A percentile compares a stretch with the other conserved stretches of the same genome.
Evolutionary conservation across 2,329 filamentous ascomycete species (phyloP).

Genomic region (Cladosporium colombiae): DNA sequence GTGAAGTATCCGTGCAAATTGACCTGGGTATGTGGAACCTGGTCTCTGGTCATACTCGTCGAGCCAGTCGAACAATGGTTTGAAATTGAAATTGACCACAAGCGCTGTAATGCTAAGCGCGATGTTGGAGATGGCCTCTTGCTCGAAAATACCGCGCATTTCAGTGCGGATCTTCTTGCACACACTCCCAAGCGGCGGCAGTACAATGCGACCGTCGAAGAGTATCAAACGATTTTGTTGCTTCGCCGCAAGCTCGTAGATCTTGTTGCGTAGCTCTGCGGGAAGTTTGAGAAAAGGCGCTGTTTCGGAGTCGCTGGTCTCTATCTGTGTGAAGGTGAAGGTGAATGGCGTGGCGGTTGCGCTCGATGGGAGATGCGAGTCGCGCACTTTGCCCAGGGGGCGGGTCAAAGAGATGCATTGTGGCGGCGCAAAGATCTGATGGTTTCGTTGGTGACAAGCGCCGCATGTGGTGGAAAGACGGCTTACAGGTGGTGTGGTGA

Average conservation of each 20-base stretch:
- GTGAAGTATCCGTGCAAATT: background rate
- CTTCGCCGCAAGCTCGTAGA: constrained; percentile 30
- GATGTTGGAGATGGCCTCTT: background rate
- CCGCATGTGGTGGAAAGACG: background rate
- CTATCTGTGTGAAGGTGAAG: background rate
- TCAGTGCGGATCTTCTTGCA: background rate
- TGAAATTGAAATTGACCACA: background rate
- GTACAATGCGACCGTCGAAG: background rate
- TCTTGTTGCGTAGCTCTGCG: constrained; percentile 33
- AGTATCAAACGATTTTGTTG: background rate
- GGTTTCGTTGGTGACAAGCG: background rate
- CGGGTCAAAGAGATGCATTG: background rate
- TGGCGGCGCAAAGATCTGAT: background rate
- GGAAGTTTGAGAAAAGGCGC: constrained; percentile 34
- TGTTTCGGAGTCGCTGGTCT: background rate
- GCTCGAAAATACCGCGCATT: background rate
- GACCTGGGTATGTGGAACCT: background rate
- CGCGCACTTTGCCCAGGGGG: background rate
- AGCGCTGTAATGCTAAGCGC: background rate
- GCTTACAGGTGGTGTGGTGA: background rate
- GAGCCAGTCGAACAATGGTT: background rate
- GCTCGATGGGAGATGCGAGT: background rate
- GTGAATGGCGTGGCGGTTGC: background rate
- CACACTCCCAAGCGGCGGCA: background rate
- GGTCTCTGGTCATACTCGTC: background rate